Conservation (phyloP, 805 yeast genomes). For the Ogataea neopini region DNA sequence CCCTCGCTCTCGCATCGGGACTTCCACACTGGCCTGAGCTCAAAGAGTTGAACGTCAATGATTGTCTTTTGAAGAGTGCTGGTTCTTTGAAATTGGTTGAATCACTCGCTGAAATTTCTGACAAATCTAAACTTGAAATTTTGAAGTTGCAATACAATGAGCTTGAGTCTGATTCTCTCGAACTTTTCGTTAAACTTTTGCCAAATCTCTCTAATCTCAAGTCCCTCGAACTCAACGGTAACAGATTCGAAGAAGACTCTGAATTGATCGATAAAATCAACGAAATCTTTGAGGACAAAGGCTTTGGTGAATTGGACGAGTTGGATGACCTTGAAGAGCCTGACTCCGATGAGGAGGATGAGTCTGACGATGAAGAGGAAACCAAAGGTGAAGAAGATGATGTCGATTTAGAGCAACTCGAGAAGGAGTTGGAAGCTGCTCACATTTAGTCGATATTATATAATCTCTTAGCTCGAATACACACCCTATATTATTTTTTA, state of each 20-base stretch:
- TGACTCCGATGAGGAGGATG: constrained; percentile 69
- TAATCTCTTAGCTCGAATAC: not conserved
- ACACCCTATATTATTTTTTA: not conserved
- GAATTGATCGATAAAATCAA: constrained; percentile 61
- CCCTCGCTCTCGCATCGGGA: constrained; percentile 61
- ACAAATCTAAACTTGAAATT: constrained; percentile 45
- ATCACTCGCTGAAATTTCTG: constrained; percentile 40
- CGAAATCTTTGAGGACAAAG: constrained; percentile 67
- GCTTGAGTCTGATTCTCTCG: constrained; percentile 66
- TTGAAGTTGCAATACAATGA: constrained; percentile 89
- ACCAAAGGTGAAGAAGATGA: constrained; percentile 53
- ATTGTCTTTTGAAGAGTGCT: constrained; percentile 76
- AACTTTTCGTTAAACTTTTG: constrained; percentile 56
- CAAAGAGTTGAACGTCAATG: constrained; percentile 81
- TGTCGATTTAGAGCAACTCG: constrained; percentile 45
- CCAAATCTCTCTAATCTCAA: constrained; percentile 58
- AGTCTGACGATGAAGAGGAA: constrained; percentile 54
- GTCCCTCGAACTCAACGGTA: constrained; percentile 86
- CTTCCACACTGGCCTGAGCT: constrained; percentile 66
- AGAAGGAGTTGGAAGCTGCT: constrained; percentile 50
- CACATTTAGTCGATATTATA: constrained; percentile 22
- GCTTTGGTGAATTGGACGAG: constrained; percentile 84
- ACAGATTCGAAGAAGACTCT: constrained; percentile 87
- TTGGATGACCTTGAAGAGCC: constrained; percentile 92
- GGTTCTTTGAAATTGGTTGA: constrained; percentile 65